phyloP scores from a whole-genome alignment of 2,329 filamentous ascomycete species.

The Cercospora canescens region DNA sequence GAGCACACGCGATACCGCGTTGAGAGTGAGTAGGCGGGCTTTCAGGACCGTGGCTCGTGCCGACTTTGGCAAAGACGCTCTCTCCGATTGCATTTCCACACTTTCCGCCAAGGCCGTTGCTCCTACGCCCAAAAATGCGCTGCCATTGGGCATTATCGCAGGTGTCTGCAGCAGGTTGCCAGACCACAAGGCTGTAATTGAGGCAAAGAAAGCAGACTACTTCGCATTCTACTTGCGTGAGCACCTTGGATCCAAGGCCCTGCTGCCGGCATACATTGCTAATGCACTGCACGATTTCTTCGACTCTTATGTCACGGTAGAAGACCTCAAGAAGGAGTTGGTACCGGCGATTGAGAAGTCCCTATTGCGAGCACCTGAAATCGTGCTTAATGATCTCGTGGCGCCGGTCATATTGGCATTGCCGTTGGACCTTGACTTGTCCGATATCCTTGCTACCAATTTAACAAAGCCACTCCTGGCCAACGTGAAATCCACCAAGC shows the following conservation, averaged over 20 bases:
- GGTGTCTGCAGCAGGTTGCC: slow-evolving; percentile 78
- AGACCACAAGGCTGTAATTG: slow-evolving; percentile 62
- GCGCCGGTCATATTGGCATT: slow-evolving; percentile 71
- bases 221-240: slow-evolving; percentile 84
- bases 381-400: slow-evolving; percentile 78
- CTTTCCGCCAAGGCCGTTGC: slow-evolving; percentile 69
- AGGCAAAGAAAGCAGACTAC: slow-evolving; percentile 68
- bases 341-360: slow-evolving; percentile 85
- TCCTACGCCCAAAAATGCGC: slow-evolving; percentile 68
- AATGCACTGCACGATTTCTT: slow-evolving; percentile 82
- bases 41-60: slow-evolving; percentile 71
- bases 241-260: slow-evolving; percentile 74
- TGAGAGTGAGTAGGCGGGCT: slow-evolving; percentile 76
- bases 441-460: slow-evolving; percentile 67
- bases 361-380: slow-evolving; percentile 83
- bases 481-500: slow-evolving; percentile 88
- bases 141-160: slow-evolving; percentile 80
- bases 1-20: slow-evolving; percentile 69
- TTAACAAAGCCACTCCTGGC: slow-evolving; percentile 85
- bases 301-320: slow-evolving; percentile 66
- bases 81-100: slow-evolving; percentile 63
- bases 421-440: slow-evolving; percentile 71
- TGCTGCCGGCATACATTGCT: slow-evolving; percentile 70
- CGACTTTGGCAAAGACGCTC: slow-evolving; percentile 59
- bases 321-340: slow-evolving; percentile 74